phyloP scores from a whole-genome alignment of 257 asterid species.

The Henckelia pumila region DNA sequence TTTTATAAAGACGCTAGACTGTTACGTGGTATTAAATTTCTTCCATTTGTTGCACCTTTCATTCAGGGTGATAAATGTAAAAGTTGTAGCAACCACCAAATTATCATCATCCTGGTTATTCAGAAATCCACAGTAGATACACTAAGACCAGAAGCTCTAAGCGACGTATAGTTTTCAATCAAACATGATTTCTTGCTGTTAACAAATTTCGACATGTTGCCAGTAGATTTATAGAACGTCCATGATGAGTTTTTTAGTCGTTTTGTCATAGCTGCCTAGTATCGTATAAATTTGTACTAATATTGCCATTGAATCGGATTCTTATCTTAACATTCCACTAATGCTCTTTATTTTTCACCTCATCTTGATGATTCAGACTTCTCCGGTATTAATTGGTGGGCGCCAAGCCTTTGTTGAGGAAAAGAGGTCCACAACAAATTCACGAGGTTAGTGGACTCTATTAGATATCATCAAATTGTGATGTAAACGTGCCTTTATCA shows the following conservation, averaged over 20 bases:
- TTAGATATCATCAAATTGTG: too few species aligned
- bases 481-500: too few species aligned
- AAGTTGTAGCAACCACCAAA: neutral
- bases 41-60: neutral
- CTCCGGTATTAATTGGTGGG: constrained; percentile 51
- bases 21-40: neutral
- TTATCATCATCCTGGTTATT: neutral
- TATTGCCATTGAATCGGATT: neutral
- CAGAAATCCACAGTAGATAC: neutral
- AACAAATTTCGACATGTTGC: neutral
- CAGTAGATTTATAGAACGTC: neutral
- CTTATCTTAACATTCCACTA: neutral
- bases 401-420: constrained; percentile 52
- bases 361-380: constrained; percentile 44
- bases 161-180: neutral
- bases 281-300: neutral
- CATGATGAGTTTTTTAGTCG: neutral
- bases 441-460: constrained; percentile 33
- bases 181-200: neutral
- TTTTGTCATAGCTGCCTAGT: too few species aligned
- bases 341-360: constrained; percentile 2
- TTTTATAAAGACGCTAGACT: too few species aligned
- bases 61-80: neutral
- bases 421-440: constrained; percentile 50
- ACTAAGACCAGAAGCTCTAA: neutral